Evolutionary conservation across 1,284 basidiomycete genomes (phyloP).

Genomic region (Taiwanofungus camphoratus): DNA sequence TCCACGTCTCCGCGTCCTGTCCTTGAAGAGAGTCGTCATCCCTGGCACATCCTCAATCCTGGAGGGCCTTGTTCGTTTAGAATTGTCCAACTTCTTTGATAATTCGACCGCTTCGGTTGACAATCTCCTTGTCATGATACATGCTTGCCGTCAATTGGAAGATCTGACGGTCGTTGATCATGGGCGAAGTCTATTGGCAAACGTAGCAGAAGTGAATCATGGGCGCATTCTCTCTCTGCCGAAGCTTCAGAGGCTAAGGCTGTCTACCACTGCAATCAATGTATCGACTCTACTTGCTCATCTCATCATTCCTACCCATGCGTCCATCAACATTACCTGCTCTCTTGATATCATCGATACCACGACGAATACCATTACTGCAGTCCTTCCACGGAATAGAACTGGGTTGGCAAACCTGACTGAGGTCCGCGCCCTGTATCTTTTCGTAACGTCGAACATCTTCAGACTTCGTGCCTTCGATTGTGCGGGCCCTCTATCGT

Average conservation of each 20-base stretch:
- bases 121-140: background rate
- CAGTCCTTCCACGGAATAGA: background rate
- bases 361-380: background rate
- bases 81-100: background rate
- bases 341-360: background rate
- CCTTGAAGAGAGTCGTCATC: background rate
- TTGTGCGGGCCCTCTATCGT: background rate
- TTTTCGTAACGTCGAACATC: slow-evolving; percentile 8
- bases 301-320: background rate
- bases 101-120: background rate
- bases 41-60: background rate
- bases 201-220: background rate
- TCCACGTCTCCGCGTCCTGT: background rate
- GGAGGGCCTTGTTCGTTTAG: background rate
- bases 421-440: slow-evolving; percentile 1
- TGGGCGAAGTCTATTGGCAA: background rate
- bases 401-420: background rate
- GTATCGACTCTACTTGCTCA: background rate
- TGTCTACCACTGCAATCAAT: background rate
- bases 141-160: background rate
- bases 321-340: background rate
- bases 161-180: slow-evolving; percentile 1
- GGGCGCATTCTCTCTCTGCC: background rate
- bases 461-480: slow-evolving; percentile 4
- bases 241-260: background rate